Evolutionary conservation across 495 filamentous ascomycete genomes (phyloP).

Genomic region (Xylona heveae): DNA sequence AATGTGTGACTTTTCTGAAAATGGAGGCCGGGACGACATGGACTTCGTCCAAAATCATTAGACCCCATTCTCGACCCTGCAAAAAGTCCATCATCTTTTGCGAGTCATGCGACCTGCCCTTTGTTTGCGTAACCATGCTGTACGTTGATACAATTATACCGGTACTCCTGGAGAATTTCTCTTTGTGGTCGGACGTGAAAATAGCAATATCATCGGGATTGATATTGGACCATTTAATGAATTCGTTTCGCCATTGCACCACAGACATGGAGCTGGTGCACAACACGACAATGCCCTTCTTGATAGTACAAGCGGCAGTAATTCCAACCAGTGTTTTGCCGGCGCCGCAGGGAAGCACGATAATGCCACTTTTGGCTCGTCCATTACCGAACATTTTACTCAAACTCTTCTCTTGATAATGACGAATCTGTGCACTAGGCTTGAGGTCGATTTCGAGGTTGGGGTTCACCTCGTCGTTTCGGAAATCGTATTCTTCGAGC

Average conservation of each 20-base stretch:
- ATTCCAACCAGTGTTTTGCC: slow-evolving; percentile 96
- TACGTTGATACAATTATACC: slow-evolving; percentile 96
- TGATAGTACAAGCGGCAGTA: slow-evolving; percentile 90
- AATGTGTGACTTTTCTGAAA: slow-evolving; percentile 80
- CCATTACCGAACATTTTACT: slow-evolving; percentile 99
- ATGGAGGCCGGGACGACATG: slow-evolving; percentile 95
- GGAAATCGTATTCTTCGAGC: slow-evolving; percentile 92
- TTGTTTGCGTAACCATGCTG: slow-evolving; percentile 86
- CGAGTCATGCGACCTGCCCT: slow-evolving; percentile 71
- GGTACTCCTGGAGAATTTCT: slow-evolving; percentile 68
- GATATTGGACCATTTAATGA: slow-evolving; percentile 96
- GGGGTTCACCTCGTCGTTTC: slow-evolving; percentile 76
- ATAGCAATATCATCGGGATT: slow-evolving; percentile 80
- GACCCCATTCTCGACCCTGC: slow-evolving; percentile 78
- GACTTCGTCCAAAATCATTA: slow-evolving; percentile 96
- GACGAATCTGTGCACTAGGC: slow-evolving; percentile 65
- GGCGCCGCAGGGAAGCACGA: slow-evolving; percentile 89
- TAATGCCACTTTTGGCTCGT: slow-evolving; percentile 88
- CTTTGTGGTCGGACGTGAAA: slow-evolving; percentile 89
- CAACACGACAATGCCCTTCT: slow-evolving; percentile 84
- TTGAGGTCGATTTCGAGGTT: slow-evolving; percentile 82
- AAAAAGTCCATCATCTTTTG: slow-evolving; percentile 98
- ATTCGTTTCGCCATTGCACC: slow-evolving; percentile 90
- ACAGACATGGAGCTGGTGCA: slow-evolving; percentile 97
- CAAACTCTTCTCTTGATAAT: slow-evolving; percentile 89